Base-by-base conservation (phyloP, 2,329 filamentous ascomycete genomes). In the Didymella arachidicola region DNA sequence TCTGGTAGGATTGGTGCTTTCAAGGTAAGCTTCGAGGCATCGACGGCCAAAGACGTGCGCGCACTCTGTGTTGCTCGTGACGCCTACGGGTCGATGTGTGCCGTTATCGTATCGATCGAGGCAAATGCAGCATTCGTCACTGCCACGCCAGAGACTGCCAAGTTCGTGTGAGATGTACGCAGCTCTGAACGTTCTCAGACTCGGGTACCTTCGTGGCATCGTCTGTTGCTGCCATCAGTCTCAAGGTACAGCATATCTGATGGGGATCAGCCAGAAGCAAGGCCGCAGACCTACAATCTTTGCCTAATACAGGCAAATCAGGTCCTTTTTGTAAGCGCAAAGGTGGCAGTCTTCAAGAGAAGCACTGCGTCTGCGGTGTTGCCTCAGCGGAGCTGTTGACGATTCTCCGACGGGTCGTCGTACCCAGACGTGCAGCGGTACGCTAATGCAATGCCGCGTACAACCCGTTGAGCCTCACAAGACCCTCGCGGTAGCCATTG, bases 21-120 rank as follows among this genome's bases (percentile, higher is more conserved):
- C 34, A 12, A 63, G 41, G 30, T 56, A 55, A 7, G 29, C 38
- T 12, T 61, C 38, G 14, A 65, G 53, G 30, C 59, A 65, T 3
- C 29, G 34, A 11, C 49, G 53, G 7, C 61, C 61, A 41, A 65
- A 65, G 3, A 55, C 46, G 44, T 65, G 59, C 22, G 44, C 52
- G 38, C 56, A 62, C 8, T 58, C 56, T 19, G 26, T 36, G 19
- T 57, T 57, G 42, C 54, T 57, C 3, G 47, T 52, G 7, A 46
- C 26, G 6, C 36, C 27, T 8, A 57, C 47, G 2, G 54, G 32
- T 51, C 46, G 41, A 26, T 57, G 47, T 27, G 54, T 25, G 7
- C 8, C 7, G 5, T 42, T 16, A 12, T 52, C 36, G 19, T 57
- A 57, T 7, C 11, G n/a, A 10, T 46, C 54, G 19, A 52, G 42